Percentiles rank a stretch among this genome's conserved stretches.
These are phyloP conservation scores for Dothideomycetidae sp. DNA, from an alignment of 2,329 filamentous ascomycete species.

Conservation along the genomic window DNA sequence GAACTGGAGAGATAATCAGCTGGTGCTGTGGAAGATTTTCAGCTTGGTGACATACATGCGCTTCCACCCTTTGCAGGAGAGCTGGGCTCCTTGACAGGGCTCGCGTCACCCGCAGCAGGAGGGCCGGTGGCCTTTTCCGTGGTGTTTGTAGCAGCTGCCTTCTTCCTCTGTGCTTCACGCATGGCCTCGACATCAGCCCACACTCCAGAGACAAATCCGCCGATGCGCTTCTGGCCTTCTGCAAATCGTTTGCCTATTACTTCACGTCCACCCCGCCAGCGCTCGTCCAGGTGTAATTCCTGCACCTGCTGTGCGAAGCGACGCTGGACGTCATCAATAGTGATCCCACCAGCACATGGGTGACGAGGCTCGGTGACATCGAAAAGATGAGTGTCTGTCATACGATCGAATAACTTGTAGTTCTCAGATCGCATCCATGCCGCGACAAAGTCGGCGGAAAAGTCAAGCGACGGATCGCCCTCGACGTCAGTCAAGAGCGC, in stretches of 20 bases:
- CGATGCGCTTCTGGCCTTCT: slow-evolving; percentile 76
- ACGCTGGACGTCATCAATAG: slow-evolving; percentile 86
- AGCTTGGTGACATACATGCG: no score
- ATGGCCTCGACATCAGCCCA: slow-evolving; percentile 82
- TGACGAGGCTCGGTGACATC: slow-evolving; percentile 88
- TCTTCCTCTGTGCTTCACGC: slow-evolving; percentile 56
- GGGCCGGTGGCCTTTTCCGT: neutral
- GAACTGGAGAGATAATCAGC: slow-evolving; percentile 10
- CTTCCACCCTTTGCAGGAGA: no score
- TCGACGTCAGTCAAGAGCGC: slow-evolving; percentile 50
- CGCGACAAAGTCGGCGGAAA: slow-evolving; percentile 71
- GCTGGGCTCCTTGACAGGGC: no score
- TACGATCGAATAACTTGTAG: slow-evolving; percentile 70
- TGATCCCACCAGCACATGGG: slow-evolving; percentile 81
- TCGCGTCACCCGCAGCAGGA: no score
- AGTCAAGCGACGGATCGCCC: slow-evolving; percentile 74
- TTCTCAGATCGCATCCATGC: slow-evolving; percentile 82
- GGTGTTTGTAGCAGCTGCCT: slow-evolving; percentile 31
- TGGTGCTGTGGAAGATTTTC: no score
- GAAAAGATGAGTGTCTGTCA: slow-evolving; percentile 69
- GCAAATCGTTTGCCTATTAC: slow-evolving; percentile 79
- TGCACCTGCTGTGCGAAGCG: slow-evolving; percentile 82
- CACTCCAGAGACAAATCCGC: slow-evolving; percentile 70
- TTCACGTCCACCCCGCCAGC: slow-evolving; percentile 69
- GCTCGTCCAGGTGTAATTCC: slow-evolving; percentile 85